Base-by-base conservation (phyloP, 345 rosid species). In the Pistacia vera region DNA sequence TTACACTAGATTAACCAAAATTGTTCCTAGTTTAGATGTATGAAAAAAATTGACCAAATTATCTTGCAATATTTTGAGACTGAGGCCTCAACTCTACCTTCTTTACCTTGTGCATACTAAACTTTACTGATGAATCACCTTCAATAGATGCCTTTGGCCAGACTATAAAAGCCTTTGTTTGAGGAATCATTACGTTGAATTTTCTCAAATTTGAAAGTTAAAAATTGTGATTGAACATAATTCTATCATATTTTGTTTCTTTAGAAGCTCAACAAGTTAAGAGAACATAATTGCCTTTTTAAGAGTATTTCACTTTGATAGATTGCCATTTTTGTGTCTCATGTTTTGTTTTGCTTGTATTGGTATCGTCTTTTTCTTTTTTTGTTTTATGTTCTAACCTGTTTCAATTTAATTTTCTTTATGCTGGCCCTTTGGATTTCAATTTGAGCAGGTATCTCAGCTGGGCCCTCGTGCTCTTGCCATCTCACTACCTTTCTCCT, bases 401-500 rank as follows among this genome's bases (percentile, higher is more conserved):
- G 46, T 66, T 67, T 20, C 36, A 67, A 46, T 46, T 22, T 22
- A 11, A 67, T 10, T n/a, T 14, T 20, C 14, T 71, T 72, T 8
- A 44, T 71, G 55, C 46, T 8, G 55, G 76, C 46, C 59, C 11
- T 63, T 56, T 12, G 52, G 62, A 55, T 65, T 65, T 77, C 51
- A 51, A n/a, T 65, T 58, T 72, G 44, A 48, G 76, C 81, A 86
- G 89, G 85, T 86, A 52, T 75, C 83, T 3, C 75, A 77, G 60
- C 55, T 87, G 81, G 86, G 85, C n/a, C 74, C 90, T 74, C 81
- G 85, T 58, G 90, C 88, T 71, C 79, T 87, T 20, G 88, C 88
- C 51, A 78, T 85, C 44, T 85, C 88, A 18, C 65, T 87, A 75
- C 90, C 90, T 35, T 83, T 81, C 78, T 69, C 88, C 25, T 87